Base-by-base conservation (phyloP, 495 filamentous ascomycete genomes). In the Xylaria curta region DNA sequence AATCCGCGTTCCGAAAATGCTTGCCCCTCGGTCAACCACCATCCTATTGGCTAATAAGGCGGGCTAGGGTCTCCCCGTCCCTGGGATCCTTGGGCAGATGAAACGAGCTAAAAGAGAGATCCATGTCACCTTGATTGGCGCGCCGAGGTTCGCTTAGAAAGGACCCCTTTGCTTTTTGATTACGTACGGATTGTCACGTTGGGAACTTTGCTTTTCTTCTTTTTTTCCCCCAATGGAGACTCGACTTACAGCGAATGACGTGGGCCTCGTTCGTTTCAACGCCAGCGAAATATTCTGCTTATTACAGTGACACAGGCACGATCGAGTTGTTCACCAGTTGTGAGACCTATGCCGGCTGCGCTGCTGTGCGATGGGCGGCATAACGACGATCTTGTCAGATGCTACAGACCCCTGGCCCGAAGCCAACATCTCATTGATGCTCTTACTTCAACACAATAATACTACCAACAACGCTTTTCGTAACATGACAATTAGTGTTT, bases 51-150 rank as follows among this genome's bases (percentile, higher is more conserved):
- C 21, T 44, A 56, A 26, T 4, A 33, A 7, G n/a, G 26, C 62
- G 42, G 33, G 46, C 65, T 67, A 67, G 65, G 65, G 66, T 68
- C 49, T 42, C 24, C 17, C 28, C 44, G 38, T 36, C 51, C 64
- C 28, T 38, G 26, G 47, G 12, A 46, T n/a, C 60, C 47, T 28
- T 56, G 69, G 24, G n/a, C 10, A 26, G 24, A 66, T 71, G 69
- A 71, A 71, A 71, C 69, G 60, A 49, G 62, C 69, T 65, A 66
- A 59, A n/a, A 17, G n/a, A 63, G 19, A 46, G 6, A 68, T 51
- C n/a, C 44, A 54, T 51, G 64, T 24, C 49, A 68, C 31, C 15
- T 28, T 12, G 64, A 1, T 67, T 44, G 63, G 63, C 63, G 13
- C 31, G 31, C 63, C 47, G 21, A 44, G 61, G 38, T 64, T 64